Conservation (phyloP, 495 filamentous ascomycete species). For the Aspergillus haitiensis region DNA sequence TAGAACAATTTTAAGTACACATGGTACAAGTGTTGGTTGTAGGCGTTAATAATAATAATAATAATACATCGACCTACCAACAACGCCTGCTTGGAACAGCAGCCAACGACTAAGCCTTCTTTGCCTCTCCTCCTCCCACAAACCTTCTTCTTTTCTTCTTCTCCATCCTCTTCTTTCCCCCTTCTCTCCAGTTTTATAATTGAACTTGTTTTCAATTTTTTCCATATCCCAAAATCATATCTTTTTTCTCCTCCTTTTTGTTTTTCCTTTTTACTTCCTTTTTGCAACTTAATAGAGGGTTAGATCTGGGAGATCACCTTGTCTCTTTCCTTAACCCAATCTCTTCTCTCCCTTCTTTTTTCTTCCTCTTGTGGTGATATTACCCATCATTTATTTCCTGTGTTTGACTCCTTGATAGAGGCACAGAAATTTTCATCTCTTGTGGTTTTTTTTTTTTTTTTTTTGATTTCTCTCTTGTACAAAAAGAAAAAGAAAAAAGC, state of each 20-base stretch:
- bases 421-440: constrained; percentile 21
- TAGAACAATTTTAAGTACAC: not conserved
- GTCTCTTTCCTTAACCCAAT: constrained; percentile 22
- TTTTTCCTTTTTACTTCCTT: constrained; percentile 34
- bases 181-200: constrained; percentile 21
- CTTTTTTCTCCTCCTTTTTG: constrained; percentile 35
- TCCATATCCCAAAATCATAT: constrained; percentile 44
- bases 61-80: not conserved
- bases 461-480: constrained; percentile 17
- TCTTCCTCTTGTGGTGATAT: constrained; percentile 14
- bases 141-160: constrained; percentile 33
- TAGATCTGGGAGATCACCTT: constrained; percentile 34
- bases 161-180: constrained; percentile 35
- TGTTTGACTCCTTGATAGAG: constrained; percentile 25
- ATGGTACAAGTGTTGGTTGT: not conserved
- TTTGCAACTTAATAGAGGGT: constrained; percentile 33
- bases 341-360: constrained; percentile 18
- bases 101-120: constrained; percentile 34
- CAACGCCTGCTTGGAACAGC: constrained; percentile 9
- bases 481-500: constrained; percentile 19
- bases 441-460: constrained; percentile 17
- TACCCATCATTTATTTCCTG: constrained; percentile 15
- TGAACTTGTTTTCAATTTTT: constrained; percentile 25
- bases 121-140: constrained; percentile 36
- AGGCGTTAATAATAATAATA: not conserved